Percentiles rank a stretch among this genome's conserved stretches.
Evolutionary conservation across 106 monocot genomes (phyloP).

Genomic region (Acanthochlamys bracteata): DNA sequence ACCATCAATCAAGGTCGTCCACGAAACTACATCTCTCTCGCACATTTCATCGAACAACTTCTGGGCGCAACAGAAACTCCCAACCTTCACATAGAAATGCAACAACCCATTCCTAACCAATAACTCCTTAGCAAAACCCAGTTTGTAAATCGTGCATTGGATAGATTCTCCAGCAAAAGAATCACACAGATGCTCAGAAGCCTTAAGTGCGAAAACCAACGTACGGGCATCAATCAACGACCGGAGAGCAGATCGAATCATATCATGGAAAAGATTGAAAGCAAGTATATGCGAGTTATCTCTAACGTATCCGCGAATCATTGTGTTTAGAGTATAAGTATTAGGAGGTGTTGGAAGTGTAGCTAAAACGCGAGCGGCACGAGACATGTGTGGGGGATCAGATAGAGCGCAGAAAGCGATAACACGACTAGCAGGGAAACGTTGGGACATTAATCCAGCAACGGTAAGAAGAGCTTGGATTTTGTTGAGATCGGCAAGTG

Average conservation of each 20-base stretch:
- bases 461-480: constrained; percentile 55
- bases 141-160: constrained; percentile 26
- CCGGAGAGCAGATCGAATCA: constrained; percentile 2
- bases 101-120: constrained; percentile 40
- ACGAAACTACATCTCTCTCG: constrained; percentile 59
- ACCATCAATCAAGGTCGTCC: constrained; percentile 71
- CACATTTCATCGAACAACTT: constrained; percentile 33
- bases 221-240: constrained; percentile 32
- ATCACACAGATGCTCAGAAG: constrained; percentile 17
- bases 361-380: constrained; percentile 39
- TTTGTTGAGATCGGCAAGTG: constrained; percentile 48
- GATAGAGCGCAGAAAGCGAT: constrained; percentile 64
- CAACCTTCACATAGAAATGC: constrained; percentile 33
- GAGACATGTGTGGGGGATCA: constrained; percentile 24
- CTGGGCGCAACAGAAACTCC: constrained; percentile 10
- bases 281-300: constrained; percentile 3
- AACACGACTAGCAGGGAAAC: constrained; percentile 63
- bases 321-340: constrained; percentile 47
- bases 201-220: constrained; percentile 52
- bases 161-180: constrained; percentile 16
- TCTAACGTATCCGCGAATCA: constrained; percentile 45
- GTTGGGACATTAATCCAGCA: constrained; percentile 39
- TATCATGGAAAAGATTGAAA: constrained; percentile 22
- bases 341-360: constrained; percentile 31
- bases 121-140: constrained; percentile 27